phyloP scores from a whole-genome alignment of 2,329 filamentous ascomycete genomes.

The Thielaviopsis musarum region DNA sequence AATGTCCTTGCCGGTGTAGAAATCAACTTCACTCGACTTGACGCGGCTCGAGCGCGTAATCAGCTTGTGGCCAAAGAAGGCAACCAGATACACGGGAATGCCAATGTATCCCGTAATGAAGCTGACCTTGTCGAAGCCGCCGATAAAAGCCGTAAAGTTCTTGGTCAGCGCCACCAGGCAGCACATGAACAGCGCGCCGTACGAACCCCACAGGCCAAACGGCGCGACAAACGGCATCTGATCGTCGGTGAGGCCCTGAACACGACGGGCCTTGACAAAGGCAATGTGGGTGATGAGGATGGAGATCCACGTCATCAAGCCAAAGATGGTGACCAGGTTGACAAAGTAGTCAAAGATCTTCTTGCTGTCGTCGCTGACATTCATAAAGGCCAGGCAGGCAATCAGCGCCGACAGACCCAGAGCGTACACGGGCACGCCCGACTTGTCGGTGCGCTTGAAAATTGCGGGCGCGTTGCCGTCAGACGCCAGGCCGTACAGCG shows the following conservation, averaged over 20 bases:
- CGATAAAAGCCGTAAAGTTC: constrained; percentile 59
- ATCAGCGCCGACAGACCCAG: constrained; percentile 44
- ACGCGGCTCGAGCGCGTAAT: constrained; percentile 36
- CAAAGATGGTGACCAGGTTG: constrained; percentile 51
- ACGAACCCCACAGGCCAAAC: constrained; percentile 53
- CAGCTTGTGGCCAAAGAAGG: constrained; percentile 54
- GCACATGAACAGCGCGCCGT: constrained; percentile 51
- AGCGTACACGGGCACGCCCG: constrained; percentile 53
- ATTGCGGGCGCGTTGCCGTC: constrained; percentile 57
- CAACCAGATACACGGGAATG: constrained; percentile 54
- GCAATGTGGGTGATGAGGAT: constrained; percentile 51
- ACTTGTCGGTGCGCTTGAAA: constrained; percentile 52
- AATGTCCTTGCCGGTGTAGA: constrained; percentile 55
- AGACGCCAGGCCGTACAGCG: constrained; percentile 54
- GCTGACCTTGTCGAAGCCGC: constrained; percentile 34
- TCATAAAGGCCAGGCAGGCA: constrained; percentile 52
- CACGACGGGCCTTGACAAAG: constrained; percentile 45
- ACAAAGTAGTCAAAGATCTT: constrained; percentile 48
- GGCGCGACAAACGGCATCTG: constrained; percentile 50
- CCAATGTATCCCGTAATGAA: constrained; percentile 66
- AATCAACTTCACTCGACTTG: constrained; percentile 43
- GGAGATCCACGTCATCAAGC: constrained; percentile 49
- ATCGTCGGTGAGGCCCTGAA: constrained; percentile 38
- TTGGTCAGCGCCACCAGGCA: constrained; percentile 63
- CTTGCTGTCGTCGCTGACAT: constrained; percentile 39